Evolutionary conservation across 257 asterid species (phyloP), one percentile per base, ranked within the genome.

Genomic region (Henckelia pumila): DNA sequence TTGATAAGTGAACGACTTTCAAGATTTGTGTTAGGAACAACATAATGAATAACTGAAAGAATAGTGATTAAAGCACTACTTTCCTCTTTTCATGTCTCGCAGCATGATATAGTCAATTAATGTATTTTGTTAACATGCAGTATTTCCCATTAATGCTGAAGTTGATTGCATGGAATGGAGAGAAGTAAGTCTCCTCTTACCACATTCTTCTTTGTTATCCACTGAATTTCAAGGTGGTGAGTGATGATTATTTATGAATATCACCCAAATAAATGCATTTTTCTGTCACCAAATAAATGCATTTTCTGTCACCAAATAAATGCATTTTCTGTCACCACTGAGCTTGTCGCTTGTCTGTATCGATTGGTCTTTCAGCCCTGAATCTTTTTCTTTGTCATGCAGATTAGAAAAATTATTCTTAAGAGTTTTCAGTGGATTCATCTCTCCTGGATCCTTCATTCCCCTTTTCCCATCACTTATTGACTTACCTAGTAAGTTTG

Each of bases 131-230:
- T 35, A 66, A 69, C 73, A 49, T 79, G 91, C 94, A 93, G 96
- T 90, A 85, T 82, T 93, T 93, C 83, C 99, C 97, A 0, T 80
- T 93, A 68, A 56, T 90, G 81, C 87, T 93, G 79, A 93, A 93
- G 85, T 78, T 93, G 81, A 81, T 93, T 76, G 97, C 99, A 59
- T 93, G 97, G 97, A 93, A 88, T 69, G 99, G 95, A 60, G 96
- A 86, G 87, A 86, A 85, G 97, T 89, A 81, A 84, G 95, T 69
- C 70, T 61, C 73, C 47, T 55, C 24, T 14, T 40, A 47, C 66
- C 53, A 17, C 69, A 40, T 19, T 61, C 21, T 67, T 72, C 53
- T 59, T 23, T 66, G 50, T 61, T 68, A 23, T 61, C 55, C 20
- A 13, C 49, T 8, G 61, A 58, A 22, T 7, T 70, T 66, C 56